Conservation (phyloP, 139 green algal genomes). For the Yamagishiella unicocca region DNA sequence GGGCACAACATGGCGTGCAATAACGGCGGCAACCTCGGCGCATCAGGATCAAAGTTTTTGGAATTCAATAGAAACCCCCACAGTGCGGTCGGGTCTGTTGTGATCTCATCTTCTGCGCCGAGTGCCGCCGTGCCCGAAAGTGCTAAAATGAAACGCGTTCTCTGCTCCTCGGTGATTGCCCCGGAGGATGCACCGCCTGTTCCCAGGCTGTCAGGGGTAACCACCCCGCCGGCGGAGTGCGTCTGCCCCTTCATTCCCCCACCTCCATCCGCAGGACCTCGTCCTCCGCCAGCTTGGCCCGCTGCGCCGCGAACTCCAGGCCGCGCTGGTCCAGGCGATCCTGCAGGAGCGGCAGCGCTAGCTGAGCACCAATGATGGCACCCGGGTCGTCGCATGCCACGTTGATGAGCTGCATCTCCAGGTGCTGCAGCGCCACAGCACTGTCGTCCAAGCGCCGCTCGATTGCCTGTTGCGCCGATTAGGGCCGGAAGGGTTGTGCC, state of each 20-base stretch:
- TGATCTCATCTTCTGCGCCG: constrained; percentile 36
- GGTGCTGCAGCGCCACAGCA: constrained; percentile 79
- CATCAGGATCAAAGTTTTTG: constrained; percentile 70
- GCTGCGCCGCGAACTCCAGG: constrained; percentile 65
- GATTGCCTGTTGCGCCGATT: constrained; percentile 38
- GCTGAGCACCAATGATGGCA: constrained; percentile 69
- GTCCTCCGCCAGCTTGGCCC: constrained; percentile 78
- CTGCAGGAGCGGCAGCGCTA: constrained; percentile 82
- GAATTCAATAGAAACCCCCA: constrained; percentile 21
- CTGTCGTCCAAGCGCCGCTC: constrained; percentile 80
- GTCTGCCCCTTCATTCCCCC: not conserved
- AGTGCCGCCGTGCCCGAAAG: not conserved
- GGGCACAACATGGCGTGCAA: no score
- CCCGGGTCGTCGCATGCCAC: constrained; percentile 88
- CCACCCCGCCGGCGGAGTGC: no score
- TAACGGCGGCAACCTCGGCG: not conserved
- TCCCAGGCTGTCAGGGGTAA: no score
- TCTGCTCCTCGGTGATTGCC: no score
- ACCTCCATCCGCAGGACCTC: constrained; percentile 87
- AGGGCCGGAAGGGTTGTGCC: not conserved
- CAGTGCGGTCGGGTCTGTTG: constrained; percentile 40
- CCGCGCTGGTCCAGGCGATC: constrained; percentile 72
- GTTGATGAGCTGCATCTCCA: constrained; percentile 85
- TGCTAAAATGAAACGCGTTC: no score
- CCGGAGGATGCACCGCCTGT: no score